Conservation (phyloP, 805 yeast species). For the Ogataea trehalophila region DNA sequence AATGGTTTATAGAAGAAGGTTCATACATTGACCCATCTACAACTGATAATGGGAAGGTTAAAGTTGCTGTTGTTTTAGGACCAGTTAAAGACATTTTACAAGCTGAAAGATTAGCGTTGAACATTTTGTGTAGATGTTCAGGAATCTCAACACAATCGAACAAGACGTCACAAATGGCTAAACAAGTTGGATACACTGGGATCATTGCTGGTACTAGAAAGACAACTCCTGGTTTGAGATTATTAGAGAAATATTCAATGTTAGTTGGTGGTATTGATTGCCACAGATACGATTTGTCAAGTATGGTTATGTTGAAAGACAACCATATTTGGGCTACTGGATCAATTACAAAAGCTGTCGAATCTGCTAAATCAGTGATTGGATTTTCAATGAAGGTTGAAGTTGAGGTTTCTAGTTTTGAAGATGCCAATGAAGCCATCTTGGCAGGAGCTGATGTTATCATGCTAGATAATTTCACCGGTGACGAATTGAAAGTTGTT, state of each 20-base stretch:
- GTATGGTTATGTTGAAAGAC: conserved; percentile 96
- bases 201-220: conserved; percentile 93
- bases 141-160: conserved; percentile 82
- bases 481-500: conserved; percentile 56
- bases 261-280: conserved; percentile 91
- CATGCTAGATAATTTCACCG: conserved; percentile 86
- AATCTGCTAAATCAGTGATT: conserved; percentile 69
- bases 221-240: conserved; percentile 93
- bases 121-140: conserved; percentile 73
- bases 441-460: conserved; percentile 93
- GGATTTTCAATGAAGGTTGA: conserved; percentile 90
- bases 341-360: conserved; percentile 80
- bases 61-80: conserved; percentile 76
- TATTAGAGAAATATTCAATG: conserved; percentile 90
- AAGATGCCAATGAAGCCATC: conserved; percentile 89
- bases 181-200: conserved; percentile 67
- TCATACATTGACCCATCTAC: conserved; percentile 40
- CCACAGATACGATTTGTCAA: conserved; percentile 84
- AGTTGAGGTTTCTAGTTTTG: conserved; percentile 83
- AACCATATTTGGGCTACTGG: conserved; percentile 93
- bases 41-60: conserved; percentile 44
- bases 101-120: conserved; percentile 84
- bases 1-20: conserved; percentile 78
- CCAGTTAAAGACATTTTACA: conserved; percentile 73
- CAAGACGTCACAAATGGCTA: conserved; percentile 54